Evolutionary conservation across 345 rosid genomes (phyloP).

Genomic region (Adansonia digitata): DNA sequence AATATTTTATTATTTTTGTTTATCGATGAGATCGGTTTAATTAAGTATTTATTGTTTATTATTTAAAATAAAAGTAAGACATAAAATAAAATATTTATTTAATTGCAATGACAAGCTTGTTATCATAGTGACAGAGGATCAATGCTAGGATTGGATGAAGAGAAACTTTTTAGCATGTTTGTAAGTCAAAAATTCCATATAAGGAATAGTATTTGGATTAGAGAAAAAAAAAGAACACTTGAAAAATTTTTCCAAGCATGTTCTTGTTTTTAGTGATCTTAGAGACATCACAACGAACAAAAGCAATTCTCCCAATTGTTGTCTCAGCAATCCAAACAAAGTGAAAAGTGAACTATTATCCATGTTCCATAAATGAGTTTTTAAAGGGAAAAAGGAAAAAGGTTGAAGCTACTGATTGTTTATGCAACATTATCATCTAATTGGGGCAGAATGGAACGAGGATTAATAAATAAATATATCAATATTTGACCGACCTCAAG

Average conservation of each 20-base stretch:
- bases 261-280: background rate
- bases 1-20: no score
- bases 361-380: no score
- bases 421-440: background rate
- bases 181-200: background rate
- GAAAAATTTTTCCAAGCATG: background rate
- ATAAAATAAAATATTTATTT: background rate
- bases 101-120: background rate
- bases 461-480: constrained; percentile 2
- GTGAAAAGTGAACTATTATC: no score
- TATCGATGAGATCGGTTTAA: no score
- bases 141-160: background rate
- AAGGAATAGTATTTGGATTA: background rate
- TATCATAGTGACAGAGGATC: background rate
- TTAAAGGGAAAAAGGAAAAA: no score
- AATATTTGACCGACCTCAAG: constrained; percentile 32
- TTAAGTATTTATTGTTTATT: no score
- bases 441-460: constrained; percentile 4
- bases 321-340: background rate
- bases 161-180: background rate
- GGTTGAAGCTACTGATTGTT: background rate
- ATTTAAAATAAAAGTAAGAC: no score
- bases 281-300: background rate
- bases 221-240: background rate
- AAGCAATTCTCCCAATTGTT: background rate